Conservation (phyloP, 208 protist genomes). For the Crithidia sp. region DNA sequence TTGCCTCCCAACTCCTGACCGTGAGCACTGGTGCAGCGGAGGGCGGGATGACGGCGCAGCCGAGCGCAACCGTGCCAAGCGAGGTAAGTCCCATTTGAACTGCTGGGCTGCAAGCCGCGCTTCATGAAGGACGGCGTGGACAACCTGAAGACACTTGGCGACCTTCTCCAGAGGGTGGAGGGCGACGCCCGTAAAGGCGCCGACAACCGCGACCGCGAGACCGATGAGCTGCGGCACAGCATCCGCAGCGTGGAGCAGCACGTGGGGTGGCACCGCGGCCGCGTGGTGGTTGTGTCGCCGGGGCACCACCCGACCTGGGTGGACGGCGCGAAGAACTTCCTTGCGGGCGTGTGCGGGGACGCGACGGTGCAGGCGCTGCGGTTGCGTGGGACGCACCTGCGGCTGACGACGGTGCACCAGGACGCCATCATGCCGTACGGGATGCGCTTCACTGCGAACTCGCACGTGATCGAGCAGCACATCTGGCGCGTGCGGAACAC, state of each 20-base stretch:
- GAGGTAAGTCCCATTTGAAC: neutral
- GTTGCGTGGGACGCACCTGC: conserved; percentile 30
- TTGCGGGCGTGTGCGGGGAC: conserved; percentile 22
- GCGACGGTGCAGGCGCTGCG: conserved; percentile 7
- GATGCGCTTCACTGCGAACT: conserved; percentile 46
- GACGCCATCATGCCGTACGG: conserved; percentile 49
- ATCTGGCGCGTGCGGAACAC: conserved; percentile 47
- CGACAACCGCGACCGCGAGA: conserved; percentile 72
- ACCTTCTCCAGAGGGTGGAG: neutral
- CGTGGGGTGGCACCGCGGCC: conserved; percentile 88
- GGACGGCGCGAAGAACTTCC: conserved; percentile 51
- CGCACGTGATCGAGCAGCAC: conserved; percentile 49
- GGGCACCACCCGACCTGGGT: conserved; percentile 90
- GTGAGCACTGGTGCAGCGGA: neutral
- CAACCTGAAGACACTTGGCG: neutral
- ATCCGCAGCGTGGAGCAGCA: conserved; percentile 93
- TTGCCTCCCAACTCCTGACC: no score
- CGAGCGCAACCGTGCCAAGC: neutral
- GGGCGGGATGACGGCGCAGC: neutral
- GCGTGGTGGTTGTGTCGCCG: conserved; percentile 93
- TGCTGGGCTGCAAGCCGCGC: conserved; percentile 28
- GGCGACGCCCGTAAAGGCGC: neutral
- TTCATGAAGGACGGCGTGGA: neutral
- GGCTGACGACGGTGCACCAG: conserved; percentile 56
- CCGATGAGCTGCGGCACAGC: conserved; percentile 94